Evolutionary conservation across 2,329 filamentous ascomycete species (phyloP).

Genomic region (Ophiognomonia clavigignenti-juglandacearum): DNA sequence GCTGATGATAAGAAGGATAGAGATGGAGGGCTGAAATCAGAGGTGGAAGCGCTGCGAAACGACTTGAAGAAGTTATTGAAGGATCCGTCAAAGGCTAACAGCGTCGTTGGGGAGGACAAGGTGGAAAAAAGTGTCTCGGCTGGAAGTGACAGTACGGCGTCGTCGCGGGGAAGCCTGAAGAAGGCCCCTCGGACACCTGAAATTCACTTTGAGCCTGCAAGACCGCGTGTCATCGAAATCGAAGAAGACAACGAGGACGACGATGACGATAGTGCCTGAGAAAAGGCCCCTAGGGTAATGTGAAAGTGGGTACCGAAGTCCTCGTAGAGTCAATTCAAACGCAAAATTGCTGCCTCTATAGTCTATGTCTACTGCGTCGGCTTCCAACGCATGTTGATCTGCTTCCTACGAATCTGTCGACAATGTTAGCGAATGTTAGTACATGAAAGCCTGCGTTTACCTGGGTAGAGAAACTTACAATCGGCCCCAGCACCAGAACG

Average conservation of each 20-base stretch:
- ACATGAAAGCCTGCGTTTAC: too few species aligned
- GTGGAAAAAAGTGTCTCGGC: background rate
- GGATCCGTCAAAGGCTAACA: too few species aligned
- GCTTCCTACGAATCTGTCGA: conserved; percentile 54
- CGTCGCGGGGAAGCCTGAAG: background rate
- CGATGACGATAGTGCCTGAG: background rate
- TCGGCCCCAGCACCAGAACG: conserved; percentile 72
- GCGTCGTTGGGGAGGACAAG: background rate
- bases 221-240: background rate
- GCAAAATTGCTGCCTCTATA: conserved; percentile 1
- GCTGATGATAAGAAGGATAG: background rate
- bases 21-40: background rate
- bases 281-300: too few species aligned
- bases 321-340: background rate
- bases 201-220: background rate
- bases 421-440: conserved; percentile 27
- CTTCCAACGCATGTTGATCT: conserved; percentile 62
- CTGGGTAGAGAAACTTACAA: too few species aligned
- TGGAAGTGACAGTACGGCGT: background rate
- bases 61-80: background rate
- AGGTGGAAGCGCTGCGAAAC: conserved; percentile 1
- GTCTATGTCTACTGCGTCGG: conserved; percentile 24
- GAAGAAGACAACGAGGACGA: background rate
- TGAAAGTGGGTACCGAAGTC: background rate
- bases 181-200: background rate